phyloP scores from a whole-genome alignment of 2,329 filamentous ascomycete species.

The Neofusicoccum sp. region DNA sequence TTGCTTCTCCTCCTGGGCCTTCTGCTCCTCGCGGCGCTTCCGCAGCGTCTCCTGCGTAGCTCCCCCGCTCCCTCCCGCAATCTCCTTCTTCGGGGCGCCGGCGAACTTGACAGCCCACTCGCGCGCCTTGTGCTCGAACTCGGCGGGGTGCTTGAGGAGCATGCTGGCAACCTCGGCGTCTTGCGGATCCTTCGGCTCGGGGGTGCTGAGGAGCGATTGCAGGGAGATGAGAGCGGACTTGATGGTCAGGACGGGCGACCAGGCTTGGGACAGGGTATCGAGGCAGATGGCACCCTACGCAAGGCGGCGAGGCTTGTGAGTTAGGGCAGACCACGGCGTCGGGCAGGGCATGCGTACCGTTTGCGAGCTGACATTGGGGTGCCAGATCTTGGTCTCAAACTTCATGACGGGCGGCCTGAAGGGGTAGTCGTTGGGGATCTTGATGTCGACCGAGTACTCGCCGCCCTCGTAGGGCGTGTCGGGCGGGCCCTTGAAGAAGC shows the following conservation, averaged over 20 bases:
- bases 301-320: background rate
- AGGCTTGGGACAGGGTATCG: constrained; percentile 83
- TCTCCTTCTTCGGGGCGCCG: constrained; percentile 63
- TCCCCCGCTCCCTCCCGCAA: constrained; percentile 54
- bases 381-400: constrained; percentile 93
- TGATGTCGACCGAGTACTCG: constrained; percentile 77
- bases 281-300: constrained; percentile 89
- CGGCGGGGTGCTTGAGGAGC: constrained; percentile 74
- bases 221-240: constrained; percentile 92
- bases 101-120: constrained; percentile 89
- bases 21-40: constrained; percentile 56
- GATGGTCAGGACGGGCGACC: constrained; percentile 95
- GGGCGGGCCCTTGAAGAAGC: constrained; percentile 80
- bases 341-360: constrained; percentile 60
- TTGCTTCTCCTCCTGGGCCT: constrained; percentile 58
- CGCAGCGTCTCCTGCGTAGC: constrained; percentile 54
- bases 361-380: constrained; percentile 93
- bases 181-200: constrained; percentile 94
- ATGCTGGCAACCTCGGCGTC: constrained; percentile 93
- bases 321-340: background rate
- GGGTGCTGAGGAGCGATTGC: constrained; percentile 86
- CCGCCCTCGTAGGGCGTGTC: constrained; percentile 93
- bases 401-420: constrained; percentile 90
- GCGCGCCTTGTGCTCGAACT: constrained; percentile 77
- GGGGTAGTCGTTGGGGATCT: constrained; percentile 84